A percentile compares a stretch with the other conserved stretches of the same genome.
phyloP scores from a whole-genome alignment of 306 rosid species.

The Pterocarpus santalinus region DNA sequence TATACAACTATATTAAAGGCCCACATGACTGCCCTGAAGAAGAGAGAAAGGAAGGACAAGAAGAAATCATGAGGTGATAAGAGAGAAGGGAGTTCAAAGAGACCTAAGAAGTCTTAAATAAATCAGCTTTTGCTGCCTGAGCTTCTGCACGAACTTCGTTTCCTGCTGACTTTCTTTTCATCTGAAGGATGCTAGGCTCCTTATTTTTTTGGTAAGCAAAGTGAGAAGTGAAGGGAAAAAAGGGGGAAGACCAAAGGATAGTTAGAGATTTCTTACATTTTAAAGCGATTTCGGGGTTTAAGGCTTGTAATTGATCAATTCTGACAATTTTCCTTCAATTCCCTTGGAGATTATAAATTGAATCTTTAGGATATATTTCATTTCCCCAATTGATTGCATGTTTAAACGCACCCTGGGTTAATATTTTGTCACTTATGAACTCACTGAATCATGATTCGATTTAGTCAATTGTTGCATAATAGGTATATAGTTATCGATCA shows the following conservation, averaged over 20 bases:
- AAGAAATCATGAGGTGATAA: constrained; percentile 79
- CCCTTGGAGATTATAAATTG: constrained; percentile 15
- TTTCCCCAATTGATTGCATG: constrained; percentile 6
- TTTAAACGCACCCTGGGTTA: background rate
- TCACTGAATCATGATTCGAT: background rate
- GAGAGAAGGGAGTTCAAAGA: constrained; percentile 61
- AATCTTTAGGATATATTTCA: constrained; percentile 25
- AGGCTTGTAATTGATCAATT: constrained; percentile 1
- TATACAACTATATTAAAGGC: constrained; percentile 95
- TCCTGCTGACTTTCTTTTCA: constrained; percentile 34
- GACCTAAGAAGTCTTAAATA: constrained; percentile 53
- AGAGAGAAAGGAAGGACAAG: constrained; percentile 97
- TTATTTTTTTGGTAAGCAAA: constrained; percentile 8
- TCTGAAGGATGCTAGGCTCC: background rate
- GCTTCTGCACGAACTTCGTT: constrained; percentile 33
- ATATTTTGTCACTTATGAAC: background rate
- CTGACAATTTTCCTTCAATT: background rate
- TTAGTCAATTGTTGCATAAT: background rate
- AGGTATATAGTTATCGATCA: no score
- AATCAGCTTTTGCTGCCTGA: constrained; percentile 23
- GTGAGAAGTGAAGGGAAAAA: background rate
- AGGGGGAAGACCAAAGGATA: constrained; percentile 1
- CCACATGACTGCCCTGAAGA: constrained; percentile 96
- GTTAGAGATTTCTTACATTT: constrained; percentile 42
- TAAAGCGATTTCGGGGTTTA: constrained; percentile 32